phyloP scores from a whole-genome alignment of 2,329 filamentous ascomycete genomes.

The Colletotrichum chrysophilum region DNA sequence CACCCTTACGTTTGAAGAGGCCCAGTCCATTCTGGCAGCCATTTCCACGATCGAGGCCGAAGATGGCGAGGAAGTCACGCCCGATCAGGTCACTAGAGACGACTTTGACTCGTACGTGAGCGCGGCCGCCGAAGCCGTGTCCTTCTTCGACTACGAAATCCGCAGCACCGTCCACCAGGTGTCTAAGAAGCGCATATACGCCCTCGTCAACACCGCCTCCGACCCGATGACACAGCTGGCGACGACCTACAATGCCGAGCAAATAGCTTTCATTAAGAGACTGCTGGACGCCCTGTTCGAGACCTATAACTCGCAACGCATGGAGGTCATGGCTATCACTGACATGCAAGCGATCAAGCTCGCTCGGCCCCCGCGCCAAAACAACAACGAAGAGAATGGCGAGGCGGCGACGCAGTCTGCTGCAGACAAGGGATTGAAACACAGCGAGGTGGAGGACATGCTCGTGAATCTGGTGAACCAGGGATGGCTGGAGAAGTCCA shows the following conservation, averaged over 20 bases:
- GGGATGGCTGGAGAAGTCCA: conserved; percentile 83
- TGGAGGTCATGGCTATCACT: conserved; percentile 84
- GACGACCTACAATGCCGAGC: conserved; percentile 79
- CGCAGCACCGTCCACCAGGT: conserved; percentile 74
- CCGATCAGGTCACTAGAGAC: conserved; percentile 70
- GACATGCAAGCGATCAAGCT: conserved; percentile 80
- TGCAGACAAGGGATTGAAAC: conserved; percentile 67
- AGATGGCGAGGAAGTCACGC: conserved; percentile 44
- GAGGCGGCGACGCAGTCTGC: conserved; percentile 33
- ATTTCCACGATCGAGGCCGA: conserved; percentile 67
- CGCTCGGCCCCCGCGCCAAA: conserved; percentile 52
- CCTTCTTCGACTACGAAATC: conserved; percentile 87
- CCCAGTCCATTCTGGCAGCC: conserved; percentile 74
- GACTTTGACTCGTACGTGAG: conserved; percentile 74
- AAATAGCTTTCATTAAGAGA: conserved; percentile 88
- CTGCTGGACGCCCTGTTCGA: conserved; percentile 93
- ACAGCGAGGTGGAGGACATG: conserved; percentile 77
- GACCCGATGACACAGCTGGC: conserved; percentile 88
- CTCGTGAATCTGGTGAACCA: conserved; percentile 75
- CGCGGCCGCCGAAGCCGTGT: conserved; percentile 73
- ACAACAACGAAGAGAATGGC: conserved; percentile 36
- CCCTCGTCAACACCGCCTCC: conserved; percentile 85
- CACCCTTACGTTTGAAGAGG: conserved; percentile 76
- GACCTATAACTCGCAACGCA: conserved; percentile 77
- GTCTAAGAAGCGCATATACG: conserved; percentile 72